Evolutionary conservation across 192 early-diverging fungal species (phyloP).

Genomic region (Coemansia brasiliensis): DNA sequence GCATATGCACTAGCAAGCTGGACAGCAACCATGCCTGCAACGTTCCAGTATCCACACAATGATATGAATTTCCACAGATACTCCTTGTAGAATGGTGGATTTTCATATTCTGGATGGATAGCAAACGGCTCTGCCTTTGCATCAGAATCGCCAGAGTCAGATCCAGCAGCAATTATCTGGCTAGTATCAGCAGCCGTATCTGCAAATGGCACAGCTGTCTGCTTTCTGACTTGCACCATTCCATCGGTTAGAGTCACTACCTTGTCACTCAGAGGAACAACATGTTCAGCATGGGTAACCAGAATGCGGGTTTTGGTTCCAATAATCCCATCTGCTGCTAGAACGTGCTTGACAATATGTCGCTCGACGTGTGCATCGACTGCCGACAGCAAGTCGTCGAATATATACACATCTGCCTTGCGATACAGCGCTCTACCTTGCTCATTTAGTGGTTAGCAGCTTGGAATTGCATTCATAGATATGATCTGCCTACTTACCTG

Average conservation of each 20-base stretch:
- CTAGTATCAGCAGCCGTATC: not conserved
- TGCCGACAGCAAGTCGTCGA: slow-evolving; percentile 73
- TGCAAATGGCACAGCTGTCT: not conserved
- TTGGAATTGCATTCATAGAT: too few species aligned
- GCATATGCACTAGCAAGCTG: slow-evolving; percentile 15
- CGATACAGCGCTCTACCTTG: slow-evolving; percentile 58
- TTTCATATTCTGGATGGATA: slow-evolving; percentile 1
- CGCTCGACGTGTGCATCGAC: slow-evolving; percentile 64
- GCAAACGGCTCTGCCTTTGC: slow-evolving; percentile 1
- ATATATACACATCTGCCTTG: slow-evolving; percentile 62
- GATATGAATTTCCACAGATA: slow-evolving; percentile 1
- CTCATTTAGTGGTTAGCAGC: too few species aligned
- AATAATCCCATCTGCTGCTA: slow-evolving; percentile 33
- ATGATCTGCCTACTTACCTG: too few species aligned
- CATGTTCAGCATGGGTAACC: too few species aligned
- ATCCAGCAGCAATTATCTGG: not conserved
- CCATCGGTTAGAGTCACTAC: slow-evolving; percentile 22
- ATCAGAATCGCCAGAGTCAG: not conserved
- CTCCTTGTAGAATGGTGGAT: slow-evolving; percentile 1
- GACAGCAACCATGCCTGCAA: slow-evolving; percentile 3
- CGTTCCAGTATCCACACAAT: slow-evolving; percentile 18
- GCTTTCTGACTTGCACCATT: not conserved
- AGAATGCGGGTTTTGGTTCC: slow-evolving; percentile 48
- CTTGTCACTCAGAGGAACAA: slow-evolving; percentile 22
- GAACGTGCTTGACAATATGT: slow-evolving; percentile 56